phyloP scores from a whole-genome alignment of 495 filamentous ascomycete genomes.

The Penicillium soppii region DNA sequence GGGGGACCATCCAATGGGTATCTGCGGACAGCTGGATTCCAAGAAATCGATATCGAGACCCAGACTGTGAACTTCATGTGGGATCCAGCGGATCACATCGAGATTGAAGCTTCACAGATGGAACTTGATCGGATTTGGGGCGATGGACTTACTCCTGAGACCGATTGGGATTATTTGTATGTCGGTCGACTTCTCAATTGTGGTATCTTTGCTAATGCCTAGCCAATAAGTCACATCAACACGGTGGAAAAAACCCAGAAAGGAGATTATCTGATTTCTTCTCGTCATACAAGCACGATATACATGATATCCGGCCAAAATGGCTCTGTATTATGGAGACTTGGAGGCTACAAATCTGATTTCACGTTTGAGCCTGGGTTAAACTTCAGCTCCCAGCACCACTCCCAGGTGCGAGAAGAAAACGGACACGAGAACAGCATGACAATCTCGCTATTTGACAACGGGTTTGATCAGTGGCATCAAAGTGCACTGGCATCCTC shows the following conservation, averaged over 20 bases:
- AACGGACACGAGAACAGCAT: not conserved
- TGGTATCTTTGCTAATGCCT: not conserved
- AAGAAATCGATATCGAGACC: not conserved
- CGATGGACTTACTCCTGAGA: not conserved
- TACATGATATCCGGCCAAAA: not conserved
- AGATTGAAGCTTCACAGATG: not conserved
- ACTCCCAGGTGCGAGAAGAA: not conserved
- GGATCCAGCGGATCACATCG: not conserved
- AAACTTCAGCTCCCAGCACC: constrained; percentile 2
- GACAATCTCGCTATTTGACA: not conserved
- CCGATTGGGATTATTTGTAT: constrained; percentile 3
- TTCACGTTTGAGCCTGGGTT: not conserved
- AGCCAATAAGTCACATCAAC: not conserved
- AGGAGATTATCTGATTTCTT: not conserved
- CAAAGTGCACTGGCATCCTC: not conserved
- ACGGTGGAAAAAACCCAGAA: not conserved
- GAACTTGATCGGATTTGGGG: not conserved
- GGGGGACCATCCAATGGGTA: not conserved
- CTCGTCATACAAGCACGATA: not conserved
- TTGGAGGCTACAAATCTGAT: not conserved
- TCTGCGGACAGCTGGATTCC: not conserved
- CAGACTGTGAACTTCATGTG: not conserved
- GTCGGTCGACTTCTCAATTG: not conserved
- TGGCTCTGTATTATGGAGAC: not conserved
- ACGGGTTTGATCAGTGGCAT: not conserved